Base-by-base conservation (phyloP, 2,329 filamentous ascomycete species). In the Aspergillus viridinutans region DNA sequence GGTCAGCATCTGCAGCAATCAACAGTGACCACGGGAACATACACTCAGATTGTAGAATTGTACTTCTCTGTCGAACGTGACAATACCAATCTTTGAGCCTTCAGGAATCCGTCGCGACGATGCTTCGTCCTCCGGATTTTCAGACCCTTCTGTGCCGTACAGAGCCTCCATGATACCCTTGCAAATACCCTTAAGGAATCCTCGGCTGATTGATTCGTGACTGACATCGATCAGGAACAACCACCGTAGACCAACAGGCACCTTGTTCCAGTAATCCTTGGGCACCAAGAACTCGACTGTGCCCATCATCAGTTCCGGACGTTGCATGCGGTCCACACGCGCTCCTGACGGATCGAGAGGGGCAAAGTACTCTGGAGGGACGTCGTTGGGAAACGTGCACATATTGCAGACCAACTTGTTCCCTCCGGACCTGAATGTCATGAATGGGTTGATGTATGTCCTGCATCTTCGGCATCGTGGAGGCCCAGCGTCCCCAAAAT, bases 381-480 rank as follows among this genome's bases (percentile, higher is more conserved):
- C 95, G 69, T 99, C 94, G 72, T 97, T 99, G 51, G 94, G 92
- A 72, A 97, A 96, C 23, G 90, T 94, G 78, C 94, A 99, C 77
- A 99, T 90, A 71, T 99, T 99, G 79, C 94, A 99, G 53, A 96
- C 91, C 72, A 96, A 95, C 72, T 96, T 96, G 77, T 93, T 96
- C 56, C 94, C 94, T 40, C 93, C 93, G 17, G 89, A 88, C 58
- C 89, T 85, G 81, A 99, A 99, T 70, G 92, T 90, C 94, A 99
- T 97, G 72, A 99, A 99, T 1, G 94, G 94, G 70, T 99, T 99
- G 77, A 99, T 95, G 76, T 99, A 99, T 14, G 93, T 89, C 70
- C 94, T 85, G 79, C 94, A 99, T 76, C 94, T 84, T 67, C 90
- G 86, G 76, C 94, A 99, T 72, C 94, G 85, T 23, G 94, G 94